phyloP scores from a whole-genome alignment of 2,329 filamentous ascomycete species.

The Xylaria multiplex region DNA sequence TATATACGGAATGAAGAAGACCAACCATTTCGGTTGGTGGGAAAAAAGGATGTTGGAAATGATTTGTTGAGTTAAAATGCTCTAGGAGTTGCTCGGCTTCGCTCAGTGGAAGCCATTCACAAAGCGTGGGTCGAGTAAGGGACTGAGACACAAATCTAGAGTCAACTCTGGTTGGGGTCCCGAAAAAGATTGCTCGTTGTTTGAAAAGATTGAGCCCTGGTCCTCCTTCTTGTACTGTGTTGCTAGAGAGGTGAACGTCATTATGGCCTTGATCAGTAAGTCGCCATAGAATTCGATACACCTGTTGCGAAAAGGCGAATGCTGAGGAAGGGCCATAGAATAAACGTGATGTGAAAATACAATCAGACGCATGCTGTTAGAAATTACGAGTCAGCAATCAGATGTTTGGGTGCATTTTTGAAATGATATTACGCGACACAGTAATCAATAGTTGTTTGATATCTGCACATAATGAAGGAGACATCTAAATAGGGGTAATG shows the following conservation, averaged over 20 bases:
- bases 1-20: constrained; percentile 21
- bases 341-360: constrained; percentile 22
- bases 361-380: constrained; percentile 18
- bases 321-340: constrained; percentile 31
- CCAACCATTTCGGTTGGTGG: constrained; percentile 10
- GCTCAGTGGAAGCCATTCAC: constrained; percentile 18
- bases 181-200: constrained; percentile 26
- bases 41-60: constrained; percentile 25
- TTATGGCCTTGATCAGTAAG: neutral
- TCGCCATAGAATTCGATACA: constrained; percentile 26
- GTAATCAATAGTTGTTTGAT: neutral
- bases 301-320: constrained; percentile 30
- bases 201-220: constrained; percentile 27
- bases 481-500: no score
- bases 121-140: neutral
- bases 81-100: constrained; percentile 19
- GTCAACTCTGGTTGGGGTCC: constrained; percentile 26
- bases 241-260: constrained; percentile 3
- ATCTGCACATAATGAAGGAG: neutral
- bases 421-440: neutral
- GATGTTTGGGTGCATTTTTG: neutral
- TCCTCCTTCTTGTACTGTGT: constrained; percentile 24
- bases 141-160: constrained; percentile 6
- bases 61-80: constrained; percentile 20
- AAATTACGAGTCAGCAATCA: neutral